Evolutionary conservation across 1,284 basidiomycete genomes (phyloP), one percentile per base, ranked within the genome.

Genomic region (Puccinia brachypodii): DNA sequence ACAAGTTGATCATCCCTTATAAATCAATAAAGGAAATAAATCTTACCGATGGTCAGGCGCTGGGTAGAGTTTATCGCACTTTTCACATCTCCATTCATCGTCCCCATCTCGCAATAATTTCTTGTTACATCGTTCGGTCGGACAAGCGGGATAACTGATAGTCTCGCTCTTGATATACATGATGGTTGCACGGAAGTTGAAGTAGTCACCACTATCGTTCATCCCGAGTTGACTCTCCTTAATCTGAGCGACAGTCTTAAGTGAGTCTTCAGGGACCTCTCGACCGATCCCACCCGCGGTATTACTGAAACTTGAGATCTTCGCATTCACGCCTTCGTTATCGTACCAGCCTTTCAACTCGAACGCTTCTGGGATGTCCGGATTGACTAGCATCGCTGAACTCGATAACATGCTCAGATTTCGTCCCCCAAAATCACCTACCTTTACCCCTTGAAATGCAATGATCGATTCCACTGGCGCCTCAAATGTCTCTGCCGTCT

Each of bases 371-470:
- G 91, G 89, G 36, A 96, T 93, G 84, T 98, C 95, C 2, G 96
- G 96, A 85, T 96, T 93, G 85, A 94, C 86, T 11, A 90, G 88
- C 91, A 98, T 93, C 33, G 91, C 91, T 76, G 90, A 91, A 9
- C 89, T 89, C 83, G 89, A 90, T 83, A 90, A 87, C 89, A 91
- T 91, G 33, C 93, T 94, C 64, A 98, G 89, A 0, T 90, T 92
- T 78, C 93, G 90, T 89, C 96, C 96, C 85, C 93, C 93, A 86
- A 94, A 99, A 84, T 98, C 96, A 58, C 94, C 92, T 58, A 99
- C 94, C 87, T 93, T 96, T 85, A 95, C 94, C 31, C 94, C 93
- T 88, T 97, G 98, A 90, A 97, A 95, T 1, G 96, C 96, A 83
- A 95, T 89, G 28, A 97, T 91, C 13, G 93, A 91, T 77, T 88